Conservation (phyloP, 2,329 filamentous ascomycete genomes). For the Fusarium nisikadoi region DNA sequence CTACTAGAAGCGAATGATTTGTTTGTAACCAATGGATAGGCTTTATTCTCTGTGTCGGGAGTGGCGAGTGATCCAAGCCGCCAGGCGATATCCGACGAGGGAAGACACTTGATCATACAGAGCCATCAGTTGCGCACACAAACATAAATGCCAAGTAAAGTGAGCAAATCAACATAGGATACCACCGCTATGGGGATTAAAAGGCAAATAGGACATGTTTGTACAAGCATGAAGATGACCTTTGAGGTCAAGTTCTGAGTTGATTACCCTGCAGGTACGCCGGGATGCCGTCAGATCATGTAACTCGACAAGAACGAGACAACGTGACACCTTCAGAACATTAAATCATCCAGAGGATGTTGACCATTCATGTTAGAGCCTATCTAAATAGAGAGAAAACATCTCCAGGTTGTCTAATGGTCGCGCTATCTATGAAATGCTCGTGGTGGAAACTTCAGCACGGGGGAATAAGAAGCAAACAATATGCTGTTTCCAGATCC, state of each 20-base stretch:
- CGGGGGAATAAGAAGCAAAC: background rate
- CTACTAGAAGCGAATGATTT: background rate
- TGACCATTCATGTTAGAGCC: background rate
- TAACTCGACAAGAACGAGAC: background rate
- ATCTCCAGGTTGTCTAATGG: background rate
- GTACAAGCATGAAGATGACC: background rate
- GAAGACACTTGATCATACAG: background rate
- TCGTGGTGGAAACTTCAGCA: background rate
- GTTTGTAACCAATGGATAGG: too few relatives aligned
- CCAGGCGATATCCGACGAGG: background rate
- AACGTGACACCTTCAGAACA: background rate
- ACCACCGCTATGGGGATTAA: too few relatives aligned
- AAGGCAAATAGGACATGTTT: background rate
- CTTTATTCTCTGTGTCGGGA: background rate
- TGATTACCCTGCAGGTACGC: background rate
- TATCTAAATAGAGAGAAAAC: too few relatives aligned
- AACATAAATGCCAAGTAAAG: too few relatives aligned
- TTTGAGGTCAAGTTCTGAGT: background rate
- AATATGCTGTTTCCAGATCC: background rate
- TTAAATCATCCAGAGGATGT: background rate
- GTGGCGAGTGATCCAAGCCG: background rate
- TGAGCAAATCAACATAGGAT: accelerated
- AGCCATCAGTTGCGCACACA: background rate
- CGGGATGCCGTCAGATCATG: background rate
- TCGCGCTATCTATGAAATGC: too few relatives aligned